These are phyloP conservation scores for Aristolochia contorta DNA, from an alignment of 164 flowering plant species.

Conservation along the genomic window DNA sequence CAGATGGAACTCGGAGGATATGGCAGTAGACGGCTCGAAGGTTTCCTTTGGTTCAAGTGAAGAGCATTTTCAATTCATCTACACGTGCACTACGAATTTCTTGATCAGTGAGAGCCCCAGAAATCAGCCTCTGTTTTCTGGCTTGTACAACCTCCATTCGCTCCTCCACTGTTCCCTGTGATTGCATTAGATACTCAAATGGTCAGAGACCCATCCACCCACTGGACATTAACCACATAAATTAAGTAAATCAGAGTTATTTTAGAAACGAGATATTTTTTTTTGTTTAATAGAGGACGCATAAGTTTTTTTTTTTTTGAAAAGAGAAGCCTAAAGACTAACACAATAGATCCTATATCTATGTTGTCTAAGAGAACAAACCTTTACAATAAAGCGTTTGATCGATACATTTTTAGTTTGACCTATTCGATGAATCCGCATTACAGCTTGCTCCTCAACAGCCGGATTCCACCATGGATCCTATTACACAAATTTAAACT, in stretches of 20 bases:
- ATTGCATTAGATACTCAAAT: background rate
- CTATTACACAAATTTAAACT: constrained; percentile 25
- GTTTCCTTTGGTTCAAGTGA: constrained; percentile 26
- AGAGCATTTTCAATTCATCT: constrained; percentile 93
- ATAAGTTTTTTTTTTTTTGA: no score
- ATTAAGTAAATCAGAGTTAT: no score
- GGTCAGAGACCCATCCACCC: no score
- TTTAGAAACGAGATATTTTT: no score
- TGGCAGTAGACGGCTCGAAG: no score
- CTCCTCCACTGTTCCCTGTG: constrained; percentile 94
- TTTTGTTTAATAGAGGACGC: no score
- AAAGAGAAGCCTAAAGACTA: no score
- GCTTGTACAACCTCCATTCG: constrained; percentile 98
- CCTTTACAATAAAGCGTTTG: constrained; percentile 92
- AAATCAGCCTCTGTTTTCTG: constrained; percentile 83
- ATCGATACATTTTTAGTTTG: constrained; percentile 77
- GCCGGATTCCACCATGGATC: constrained; percentile 99
- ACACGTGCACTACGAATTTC: constrained; percentile 90
- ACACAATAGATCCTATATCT: no score
- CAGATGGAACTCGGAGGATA: no score
- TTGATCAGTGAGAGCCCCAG: constrained; percentile 97
- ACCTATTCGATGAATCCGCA: constrained; percentile 98
- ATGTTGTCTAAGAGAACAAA: constrained; percentile 9
- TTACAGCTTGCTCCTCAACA: constrained; percentile 98
- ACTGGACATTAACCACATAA: no score